Evolutionary conservation across 2,329 filamentous ascomycete species (phyloP).

Genomic region (Calycina marina): DNA sequence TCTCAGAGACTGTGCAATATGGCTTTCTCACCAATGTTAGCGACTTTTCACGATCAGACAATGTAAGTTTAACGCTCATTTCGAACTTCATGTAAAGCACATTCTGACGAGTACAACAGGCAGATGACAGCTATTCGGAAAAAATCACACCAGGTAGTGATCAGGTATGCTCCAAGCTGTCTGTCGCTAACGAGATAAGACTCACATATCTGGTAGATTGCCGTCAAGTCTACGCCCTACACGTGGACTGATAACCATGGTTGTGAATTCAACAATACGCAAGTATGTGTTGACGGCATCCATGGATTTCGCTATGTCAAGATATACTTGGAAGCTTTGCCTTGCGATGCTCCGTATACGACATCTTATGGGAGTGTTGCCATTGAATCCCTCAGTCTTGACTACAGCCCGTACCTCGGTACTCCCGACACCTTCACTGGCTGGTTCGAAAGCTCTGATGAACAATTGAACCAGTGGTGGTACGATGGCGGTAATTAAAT

Average conservation of each 20-base stretch:
- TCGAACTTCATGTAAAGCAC: too few species aligned
- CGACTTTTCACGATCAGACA: conserved; percentile 35
- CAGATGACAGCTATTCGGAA: conserved; percentile 16
- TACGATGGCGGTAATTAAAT: too few species aligned
- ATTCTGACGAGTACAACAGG: conserved; percentile 11
- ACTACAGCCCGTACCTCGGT: conserved; percentile 31
- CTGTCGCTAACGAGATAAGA: conserved; percentile 4
- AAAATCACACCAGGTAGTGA: conserved; percentile 32
- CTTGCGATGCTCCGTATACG: conserved; percentile 30
- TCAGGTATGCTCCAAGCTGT: conserved; percentile 23
- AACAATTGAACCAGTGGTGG: conserved; percentile 35
- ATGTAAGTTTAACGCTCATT: conserved; percentile 17
- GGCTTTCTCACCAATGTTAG: conserved; percentile 26
- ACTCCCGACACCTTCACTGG: conserved; percentile 34
- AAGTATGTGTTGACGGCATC: conserved; percentile 36
- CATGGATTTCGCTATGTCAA: conserved; percentile 39
- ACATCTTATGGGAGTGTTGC: conserved; percentile 27
- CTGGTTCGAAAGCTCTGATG: conserved; percentile 37
- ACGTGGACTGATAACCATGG: conserved; percentile 31
- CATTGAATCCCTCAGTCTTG: conserved; percentile 29
- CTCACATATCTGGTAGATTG: conserved; percentile 28
- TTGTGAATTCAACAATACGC: conserved; percentile 25
- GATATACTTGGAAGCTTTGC: conserved; percentile 31
- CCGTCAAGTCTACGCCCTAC: conserved; percentile 27
- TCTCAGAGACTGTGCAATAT: conserved; percentile 33